These are phyloP conservation scores for Taphrina sp. DNA, from an alignment of 1,139 yeast species.

Conservation along the genomic window DNA sequence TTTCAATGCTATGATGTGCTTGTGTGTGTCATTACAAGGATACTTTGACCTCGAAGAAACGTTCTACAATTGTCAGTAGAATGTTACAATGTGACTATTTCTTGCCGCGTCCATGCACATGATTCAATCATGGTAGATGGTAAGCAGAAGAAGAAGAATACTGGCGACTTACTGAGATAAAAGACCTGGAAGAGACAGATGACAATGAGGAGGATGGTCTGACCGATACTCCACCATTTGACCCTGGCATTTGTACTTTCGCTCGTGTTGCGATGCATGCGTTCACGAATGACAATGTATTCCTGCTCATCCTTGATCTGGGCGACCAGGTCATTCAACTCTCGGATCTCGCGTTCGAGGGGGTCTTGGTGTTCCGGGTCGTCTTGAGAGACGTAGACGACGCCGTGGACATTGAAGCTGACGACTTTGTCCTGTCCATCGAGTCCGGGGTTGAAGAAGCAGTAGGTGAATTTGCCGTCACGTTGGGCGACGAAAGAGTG, in stretches of 20 bases:
- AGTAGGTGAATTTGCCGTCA: slow-evolving; percentile 77
- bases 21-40: too few relatives aligned
- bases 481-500: slow-evolving; percentile 62
- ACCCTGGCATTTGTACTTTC: slow-evolving; percentile 96
- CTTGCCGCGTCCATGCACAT: neutral
- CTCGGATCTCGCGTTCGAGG: slow-evolving; percentile 78
- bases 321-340: slow-evolving; percentile 69
- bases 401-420: slow-evolving; percentile 92
- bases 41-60: slow-evolving; percentile 86
- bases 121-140: too few relatives aligned
- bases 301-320: slow-evolving; percentile 86
- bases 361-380: slow-evolving; percentile 65
- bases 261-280: slow-evolving; percentile 94
- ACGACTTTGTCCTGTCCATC: slow-evolving; percentile 75
- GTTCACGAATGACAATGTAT: slow-evolving; percentile 90
- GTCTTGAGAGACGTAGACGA: slow-evolving; percentile 78
- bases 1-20: too few relatives aligned
- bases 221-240: slow-evolving; percentile 97
- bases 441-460: slow-evolving; percentile 76
- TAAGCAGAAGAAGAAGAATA: too few relatives aligned
- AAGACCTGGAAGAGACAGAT: slow-evolving; percentile 85
- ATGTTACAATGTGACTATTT: neutral
- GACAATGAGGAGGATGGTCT: slow-evolving; percentile 75
- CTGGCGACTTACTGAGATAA: slow-evolving; percentile 19
- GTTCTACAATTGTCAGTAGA: slow-evolving; percentile 43